A percentile compares a stretch with the other conserved stretches of the same genome.
phyloP scores from a whole-genome alignment of 495 filamentous ascomycete species.

The Lasiosphaeria ovina region DNA sequence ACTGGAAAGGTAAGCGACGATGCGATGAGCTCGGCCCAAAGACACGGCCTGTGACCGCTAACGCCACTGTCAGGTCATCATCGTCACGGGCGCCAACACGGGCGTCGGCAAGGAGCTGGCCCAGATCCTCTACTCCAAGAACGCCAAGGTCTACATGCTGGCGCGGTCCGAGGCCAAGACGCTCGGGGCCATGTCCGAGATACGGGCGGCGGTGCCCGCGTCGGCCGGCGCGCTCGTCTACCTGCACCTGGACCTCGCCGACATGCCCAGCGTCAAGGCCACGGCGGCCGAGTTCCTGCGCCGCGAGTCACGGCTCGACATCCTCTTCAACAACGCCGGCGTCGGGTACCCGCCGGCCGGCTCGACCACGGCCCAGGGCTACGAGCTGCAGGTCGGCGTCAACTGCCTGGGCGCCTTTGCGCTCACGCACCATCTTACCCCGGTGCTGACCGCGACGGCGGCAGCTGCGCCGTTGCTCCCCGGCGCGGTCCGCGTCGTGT shows the following conservation, averaged over 20 bases:
- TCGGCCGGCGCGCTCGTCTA: slow-evolving; percentile 31
- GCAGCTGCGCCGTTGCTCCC: slow-evolving; percentile 23
- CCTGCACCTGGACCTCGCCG: slow-evolving; percentile 34
- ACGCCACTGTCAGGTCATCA: slow-evolving; percentile 42
- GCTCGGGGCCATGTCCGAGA: slow-evolving; percentile 23
- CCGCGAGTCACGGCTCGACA: slow-evolving; percentile 31
- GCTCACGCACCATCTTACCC: slow-evolving; percentile 35
- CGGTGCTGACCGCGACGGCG: slow-evolving; percentile 38
- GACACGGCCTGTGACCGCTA: no score
- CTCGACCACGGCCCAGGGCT: slow-evolving; percentile 43
- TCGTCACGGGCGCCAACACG: slow-evolving; percentile 50
- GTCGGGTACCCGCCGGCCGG: slow-evolving; percentile 19
- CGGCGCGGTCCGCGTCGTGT: slow-evolving; percentile 42
- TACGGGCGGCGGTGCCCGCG: slow-evolving; percentile 8
- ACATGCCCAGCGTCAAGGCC: slow-evolving; percentile 35
- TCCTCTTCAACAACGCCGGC: slow-evolving; percentile 43
- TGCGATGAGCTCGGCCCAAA: no score
- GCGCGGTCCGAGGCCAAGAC: slow-evolving; percentile 38
- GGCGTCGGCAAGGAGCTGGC: slow-evolving; percentile 49
- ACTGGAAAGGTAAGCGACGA: no score
- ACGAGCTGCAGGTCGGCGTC: slow-evolving; percentile 37
- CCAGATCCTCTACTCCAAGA: slow-evolving; percentile 41
- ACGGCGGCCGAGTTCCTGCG: slow-evolving; percentile 30
- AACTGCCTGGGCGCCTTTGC: slow-evolving; percentile 34
- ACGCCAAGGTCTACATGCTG: slow-evolving; percentile 49